Evolutionary conservation across 139 green algal species (phyloP), one percentile per base, ranked within the genome.

Genomic region (Micromonas commoda): DNA sequence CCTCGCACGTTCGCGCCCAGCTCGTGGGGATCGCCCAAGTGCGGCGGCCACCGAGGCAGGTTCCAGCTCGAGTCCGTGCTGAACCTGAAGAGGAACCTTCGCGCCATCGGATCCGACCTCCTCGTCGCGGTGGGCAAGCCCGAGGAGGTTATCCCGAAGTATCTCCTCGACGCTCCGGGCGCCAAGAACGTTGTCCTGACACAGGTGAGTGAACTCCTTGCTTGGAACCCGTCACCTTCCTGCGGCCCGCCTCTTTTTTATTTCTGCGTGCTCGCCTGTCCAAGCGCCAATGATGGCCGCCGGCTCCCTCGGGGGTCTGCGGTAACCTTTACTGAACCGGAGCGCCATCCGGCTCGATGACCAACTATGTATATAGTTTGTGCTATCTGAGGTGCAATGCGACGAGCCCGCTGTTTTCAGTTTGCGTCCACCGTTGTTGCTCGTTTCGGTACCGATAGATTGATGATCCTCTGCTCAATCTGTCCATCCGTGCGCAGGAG

Each of bases 41-140:
- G 24, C n/a, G n/a, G n/a, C 26, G 39, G n/a, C 2, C 71, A 20
- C 23, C 75, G 91, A 3, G 90, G 91, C 0, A 73, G 90, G 74
- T 98, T 98, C 73, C 61, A 94, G 37, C 71, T 96, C 32, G 86
- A 97, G 79, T 87, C 80, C 6, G 93, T 98, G 28, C 64, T 74
- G 23, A 91, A 96, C 60, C 79, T 97, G 5, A 75, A 77, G 24
- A 5, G 29, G 16, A 28, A 21, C 9, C 63, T 87, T 28, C 54
- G 69, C 23, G 69, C 29, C 0, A 9, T 92, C 28, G 90, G 90
- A 26, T 89, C 77, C 35, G 88, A 94, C 78, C 86, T 97, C 71
- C 31, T 96, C 33, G 85, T 97, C 21, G 65, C 71, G n/a, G 79
- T 94, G 45, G 92, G 90, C 2, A 65, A 63, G 52, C 90, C 92